phyloP scores from a whole-genome alignment of 208 protist genomes.

The Trypanosoma vivax region DNA sequence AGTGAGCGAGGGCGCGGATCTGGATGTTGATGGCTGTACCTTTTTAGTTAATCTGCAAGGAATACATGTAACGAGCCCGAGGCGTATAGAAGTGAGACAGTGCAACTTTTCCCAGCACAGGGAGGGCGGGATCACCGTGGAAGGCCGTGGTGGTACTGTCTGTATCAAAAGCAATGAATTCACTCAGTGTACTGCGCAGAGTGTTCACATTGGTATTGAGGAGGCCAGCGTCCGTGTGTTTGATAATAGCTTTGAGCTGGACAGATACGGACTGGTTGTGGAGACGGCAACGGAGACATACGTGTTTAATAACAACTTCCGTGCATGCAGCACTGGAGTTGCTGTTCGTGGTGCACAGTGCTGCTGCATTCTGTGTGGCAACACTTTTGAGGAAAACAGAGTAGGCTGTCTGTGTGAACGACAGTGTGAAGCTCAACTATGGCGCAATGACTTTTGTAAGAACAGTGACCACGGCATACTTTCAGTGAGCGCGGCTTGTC shows the following conservation, averaged over 20 bases:
- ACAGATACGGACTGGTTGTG: constrained; percentile 14
- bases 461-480: constrained; percentile 23
- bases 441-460: constrained; percentile 21
- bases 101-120: constrained; percentile 6
- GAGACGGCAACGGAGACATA: neutral
- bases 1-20: neutral
- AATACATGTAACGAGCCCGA: neutral
- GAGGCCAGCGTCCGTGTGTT: constrained; percentile 2
- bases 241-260: constrained; percentile 12
- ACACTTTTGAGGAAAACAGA: constrained; percentile 24
- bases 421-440: constrained; percentile 8
- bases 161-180: constrained; percentile 14
- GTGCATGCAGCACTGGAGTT: constrained; percentile 17
- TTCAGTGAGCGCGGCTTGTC: constrained; percentile 8
- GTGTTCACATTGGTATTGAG: constrained; percentile 8
- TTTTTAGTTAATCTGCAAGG: constrained; percentile 13
- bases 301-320: constrained; percentile 23
- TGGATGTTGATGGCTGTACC: constrained; percentile 2
- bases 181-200: neutral
- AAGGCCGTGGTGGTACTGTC: constrained; percentile 1
- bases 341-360: constrained; percentile 2
- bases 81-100: constrained; percentile 7
- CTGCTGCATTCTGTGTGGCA: constrained; percentile 13
- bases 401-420: constrained; percentile 15
- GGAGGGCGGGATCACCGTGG: constrained; percentile 6